These are phyloP conservation scores for Gardenia jasminoides DNA, from an alignment of 257 asterid genomes.

Conservation along the genomic window DNA sequence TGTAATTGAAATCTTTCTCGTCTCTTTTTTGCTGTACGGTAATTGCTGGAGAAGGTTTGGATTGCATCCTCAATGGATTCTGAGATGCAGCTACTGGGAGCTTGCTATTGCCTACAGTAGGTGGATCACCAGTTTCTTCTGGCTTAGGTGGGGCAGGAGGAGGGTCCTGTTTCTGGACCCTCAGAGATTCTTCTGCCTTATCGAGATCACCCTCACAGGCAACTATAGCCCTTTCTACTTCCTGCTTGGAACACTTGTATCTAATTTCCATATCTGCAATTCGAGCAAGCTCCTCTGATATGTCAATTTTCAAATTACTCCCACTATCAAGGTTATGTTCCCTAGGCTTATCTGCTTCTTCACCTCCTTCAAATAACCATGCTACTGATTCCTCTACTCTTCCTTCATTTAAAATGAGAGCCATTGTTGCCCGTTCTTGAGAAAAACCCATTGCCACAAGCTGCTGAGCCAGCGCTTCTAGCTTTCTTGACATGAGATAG, in stretches of 20 bases:
- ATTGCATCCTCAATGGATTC: slow-evolving; percentile 36
- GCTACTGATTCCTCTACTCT: slow-evolving; percentile 86
- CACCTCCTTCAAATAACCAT: slow-evolving; percentile 69
- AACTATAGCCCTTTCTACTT: slow-evolving; percentile 84
- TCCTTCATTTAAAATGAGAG: slow-evolving; percentile 92
- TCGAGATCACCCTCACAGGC: slow-evolving; percentile 86
- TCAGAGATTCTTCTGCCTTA: slow-evolving; percentile 75
- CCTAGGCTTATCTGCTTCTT: slow-evolving; percentile 49
- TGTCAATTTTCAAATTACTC: slow-evolving; percentile 74
- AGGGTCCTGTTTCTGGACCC: slow-evolving; percentile 69
- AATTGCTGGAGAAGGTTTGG: slow-evolving; percentile 40
- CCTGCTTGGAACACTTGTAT: slow-evolving; percentile 81
- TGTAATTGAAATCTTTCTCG: slow-evolving; percentile 68
- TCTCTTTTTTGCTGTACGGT: slow-evolving; percentile 53
- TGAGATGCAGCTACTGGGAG: slow-evolving; percentile 34
- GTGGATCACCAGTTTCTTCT: slow-evolving; percentile 64
- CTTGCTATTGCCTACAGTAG: slow-evolving; percentile 40
- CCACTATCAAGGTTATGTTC: slow-evolving; percentile 58
- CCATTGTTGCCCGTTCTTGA: slow-evolving; percentile 87
- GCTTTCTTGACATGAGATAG: slow-evolving; percentile 77
- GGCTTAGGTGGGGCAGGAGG: slow-evolving; percentile 50
- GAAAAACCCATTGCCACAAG: slow-evolving; percentile 96
- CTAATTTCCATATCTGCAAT: slow-evolving; percentile 65
- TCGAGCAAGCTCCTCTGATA: slow-evolving; percentile 84
- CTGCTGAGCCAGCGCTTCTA: slow-evolving; percentile 77